phyloP scores from a whole-genome alignment of 345 rosid genomes.

The Erysimum cheiranthoides region DNA sequence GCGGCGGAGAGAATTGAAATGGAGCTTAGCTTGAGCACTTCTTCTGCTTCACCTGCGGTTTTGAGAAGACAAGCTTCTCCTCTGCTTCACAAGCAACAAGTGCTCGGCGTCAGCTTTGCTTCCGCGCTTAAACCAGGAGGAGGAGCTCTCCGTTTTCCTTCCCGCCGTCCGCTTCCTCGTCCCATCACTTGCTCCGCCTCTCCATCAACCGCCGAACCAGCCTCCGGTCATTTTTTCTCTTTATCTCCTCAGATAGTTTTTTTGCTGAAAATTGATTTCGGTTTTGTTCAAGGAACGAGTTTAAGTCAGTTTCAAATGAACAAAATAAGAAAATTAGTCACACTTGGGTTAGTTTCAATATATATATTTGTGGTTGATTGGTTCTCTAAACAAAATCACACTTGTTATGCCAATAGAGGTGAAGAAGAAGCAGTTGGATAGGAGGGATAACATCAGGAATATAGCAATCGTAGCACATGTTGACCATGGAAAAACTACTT shows the following conservation, averaged over 20 bases:
- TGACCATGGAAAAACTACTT: constrained; percentile 97
- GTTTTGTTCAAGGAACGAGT: not conserved
- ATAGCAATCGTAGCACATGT: constrained; percentile 98
- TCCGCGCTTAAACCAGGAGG: constrained; percentile 42
- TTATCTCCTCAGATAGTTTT: constrained; percentile 4
- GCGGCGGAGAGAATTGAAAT: constrained; percentile 48
- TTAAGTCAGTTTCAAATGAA: not conserved
- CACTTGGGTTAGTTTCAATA: not conserved
- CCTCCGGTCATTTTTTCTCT: constrained; percentile 53
- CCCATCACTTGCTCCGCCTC: constrained; percentile 73
- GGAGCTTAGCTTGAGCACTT: constrained; percentile 59
- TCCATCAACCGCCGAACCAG: constrained; percentile 57
- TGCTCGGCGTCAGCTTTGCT: constrained; percentile 56
- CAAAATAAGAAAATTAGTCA: not conserved
- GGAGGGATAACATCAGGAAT: constrained; percentile 84
- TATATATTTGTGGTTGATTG: not conserved
- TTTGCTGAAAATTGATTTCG: constrained; percentile 27
- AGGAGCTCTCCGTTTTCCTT: constrained; percentile 53
- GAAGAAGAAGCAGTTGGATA: constrained; percentile 72
- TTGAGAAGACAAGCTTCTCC: constrained; percentile 45
- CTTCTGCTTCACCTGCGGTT: constrained; percentile 46
- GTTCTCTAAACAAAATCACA: constrained; percentile 28
- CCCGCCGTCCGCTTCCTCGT: constrained; percentile 40
- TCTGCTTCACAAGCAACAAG: constrained; percentile 48
- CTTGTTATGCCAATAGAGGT: constrained; percentile 58